A percentile compares a stretch with the other conserved stretches of the same genome.
Conservation (phyloP, 306 rosid genomes). For the Malus sieversii region DNA sequence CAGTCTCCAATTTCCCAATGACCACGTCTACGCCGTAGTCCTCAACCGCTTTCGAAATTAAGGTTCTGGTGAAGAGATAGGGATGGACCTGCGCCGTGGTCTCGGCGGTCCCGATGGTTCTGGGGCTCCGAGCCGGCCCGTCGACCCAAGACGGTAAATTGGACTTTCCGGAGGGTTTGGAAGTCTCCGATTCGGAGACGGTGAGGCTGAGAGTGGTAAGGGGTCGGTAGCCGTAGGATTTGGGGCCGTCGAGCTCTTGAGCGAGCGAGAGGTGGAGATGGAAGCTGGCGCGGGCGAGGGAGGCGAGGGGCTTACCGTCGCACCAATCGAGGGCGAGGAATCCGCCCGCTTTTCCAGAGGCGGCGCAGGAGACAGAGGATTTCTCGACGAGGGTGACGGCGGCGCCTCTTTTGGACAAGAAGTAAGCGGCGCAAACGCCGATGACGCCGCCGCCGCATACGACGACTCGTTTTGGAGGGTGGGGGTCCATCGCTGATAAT, state of each 20-base stretch:
- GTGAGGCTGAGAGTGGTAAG: conserved; percentile 66
- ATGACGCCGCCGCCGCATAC: conserved; percentile 89
- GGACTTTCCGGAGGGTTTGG: conserved; percentile 20
- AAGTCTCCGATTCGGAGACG: conserved; percentile 35
- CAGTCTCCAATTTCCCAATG: conserved; percentile 57
- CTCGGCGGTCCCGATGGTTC: conserved; percentile 49
- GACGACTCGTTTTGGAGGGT: conserved; percentile 32
- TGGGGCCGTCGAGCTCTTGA: conserved; percentile 54
- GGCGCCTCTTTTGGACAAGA: conserved; percentile 71
- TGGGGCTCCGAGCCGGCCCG: conserved; percentile 39
- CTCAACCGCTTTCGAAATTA: conserved; percentile 53
- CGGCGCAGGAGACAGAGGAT: conserved; percentile 77
- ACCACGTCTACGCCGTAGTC: conserved; percentile 53
- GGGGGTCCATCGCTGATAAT: conserved; percentile 36
- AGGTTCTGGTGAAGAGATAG: conserved; percentile 51
- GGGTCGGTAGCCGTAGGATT: conserved; percentile 74
- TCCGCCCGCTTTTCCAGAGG: conserved; percentile 90
- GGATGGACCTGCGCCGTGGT: conserved; percentile 95
- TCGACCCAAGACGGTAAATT: conserved; percentile 59
- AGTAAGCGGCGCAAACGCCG: conserved; percentile 81
- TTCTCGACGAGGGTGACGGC: conserved; percentile 71
- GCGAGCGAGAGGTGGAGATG: conserved; percentile 77
- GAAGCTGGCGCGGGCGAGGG: conserved; percentile 72
- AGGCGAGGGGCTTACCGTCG: conserved; percentile 58
- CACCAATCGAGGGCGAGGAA: conserved; percentile 97